Evolutionary conservation across 2,329 filamentous ascomycete genomes (phyloP), one percentile per base, ranked within the genome.

Genomic region (Aureobasidium subglaciale): DNA sequence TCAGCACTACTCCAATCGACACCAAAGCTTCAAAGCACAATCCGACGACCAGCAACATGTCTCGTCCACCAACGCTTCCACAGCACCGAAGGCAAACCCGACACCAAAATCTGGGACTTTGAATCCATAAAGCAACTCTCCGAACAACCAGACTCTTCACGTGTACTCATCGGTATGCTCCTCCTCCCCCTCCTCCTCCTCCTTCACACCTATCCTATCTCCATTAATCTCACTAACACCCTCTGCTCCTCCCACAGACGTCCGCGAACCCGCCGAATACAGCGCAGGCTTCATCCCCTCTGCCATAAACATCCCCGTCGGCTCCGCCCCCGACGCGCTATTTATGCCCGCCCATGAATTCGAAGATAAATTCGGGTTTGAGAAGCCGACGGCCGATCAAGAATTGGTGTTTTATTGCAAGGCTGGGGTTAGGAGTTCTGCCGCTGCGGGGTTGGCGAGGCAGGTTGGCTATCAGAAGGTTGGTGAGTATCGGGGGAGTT

Each of bases 341-440:
- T 86, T 90, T 70, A 78, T 96, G 7, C 69, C 78, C 0, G 76
- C 79, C 0, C 86, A 88, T 11, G 90, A 96, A 60, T 97, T 97
- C 67, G 81, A 87, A 67, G 88, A 90, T 58, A 75, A 85, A 15
- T 91, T 90, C 70, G 91, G 90, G 4, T 95, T 87, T 66, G 73
- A 78, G 58, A 87, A 88, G 59, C 91, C 86, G 0, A 64, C 65
- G 2, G 75, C 74, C 58, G 76, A 81, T 41, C 64, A 69, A 46
- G 70, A 75, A 58, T 63, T 96, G 13, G 78, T 97, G 4, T 93
- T 97, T 65, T 97, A 96, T 71, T 99, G 93, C 74, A 95, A 90
- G 74, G 85, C 91, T 0, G 93, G 93, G 2, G 88, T 97, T 60
- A 78, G 93, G 67, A 90, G 88, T 63, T 76, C 78, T 42, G 82